Conservation (phyloP, 2,329 filamentous ascomycete species). For the Venturiaceae sp. region DNA sequence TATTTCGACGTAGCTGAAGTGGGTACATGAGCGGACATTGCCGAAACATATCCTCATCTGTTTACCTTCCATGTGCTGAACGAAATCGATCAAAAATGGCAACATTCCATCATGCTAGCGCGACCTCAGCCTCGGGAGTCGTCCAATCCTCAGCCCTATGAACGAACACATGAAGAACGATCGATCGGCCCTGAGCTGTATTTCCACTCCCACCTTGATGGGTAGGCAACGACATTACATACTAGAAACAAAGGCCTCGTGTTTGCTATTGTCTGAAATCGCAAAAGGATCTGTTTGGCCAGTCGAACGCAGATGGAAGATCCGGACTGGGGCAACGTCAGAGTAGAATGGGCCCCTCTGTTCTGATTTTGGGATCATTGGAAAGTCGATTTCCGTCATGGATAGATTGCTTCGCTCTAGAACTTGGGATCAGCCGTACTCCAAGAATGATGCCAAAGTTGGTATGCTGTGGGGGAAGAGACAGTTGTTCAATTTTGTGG, state of each 20-base stretch:
- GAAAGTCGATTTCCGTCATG: conserved; percentile 21
- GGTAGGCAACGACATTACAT: background rate
- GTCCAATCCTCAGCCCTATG: background rate
- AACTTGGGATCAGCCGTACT: conserved; percentile 11
- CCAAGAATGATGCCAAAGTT: background rate
- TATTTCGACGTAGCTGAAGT: background rate
- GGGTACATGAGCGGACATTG: background rate
- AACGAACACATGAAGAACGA: background rate
- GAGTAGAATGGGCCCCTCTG: conserved; percentile 58
- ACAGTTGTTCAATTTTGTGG: background rate
- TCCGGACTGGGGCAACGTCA: conserved; percentile 48
- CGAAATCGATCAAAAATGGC: no score
- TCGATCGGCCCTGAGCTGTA: background rate
- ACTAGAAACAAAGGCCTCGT: background rate
- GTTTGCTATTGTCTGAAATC: background rate
- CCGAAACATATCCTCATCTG: background rate
- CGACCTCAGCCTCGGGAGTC: background rate
- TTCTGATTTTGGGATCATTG: conserved; percentile 19
- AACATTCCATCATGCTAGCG: background rate
- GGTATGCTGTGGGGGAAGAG: background rate
- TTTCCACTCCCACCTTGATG: background rate
- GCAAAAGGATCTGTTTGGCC: background rate
- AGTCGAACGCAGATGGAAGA: conserved; percentile 33
- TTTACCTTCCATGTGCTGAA: no score
- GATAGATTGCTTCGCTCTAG: conserved; percentile 21